These are phyloP conservation scores for Phialophora verrucosa DNA, from an alignment of 2,329 filamentous ascomycete species.

Conservation along the genomic window DNA sequence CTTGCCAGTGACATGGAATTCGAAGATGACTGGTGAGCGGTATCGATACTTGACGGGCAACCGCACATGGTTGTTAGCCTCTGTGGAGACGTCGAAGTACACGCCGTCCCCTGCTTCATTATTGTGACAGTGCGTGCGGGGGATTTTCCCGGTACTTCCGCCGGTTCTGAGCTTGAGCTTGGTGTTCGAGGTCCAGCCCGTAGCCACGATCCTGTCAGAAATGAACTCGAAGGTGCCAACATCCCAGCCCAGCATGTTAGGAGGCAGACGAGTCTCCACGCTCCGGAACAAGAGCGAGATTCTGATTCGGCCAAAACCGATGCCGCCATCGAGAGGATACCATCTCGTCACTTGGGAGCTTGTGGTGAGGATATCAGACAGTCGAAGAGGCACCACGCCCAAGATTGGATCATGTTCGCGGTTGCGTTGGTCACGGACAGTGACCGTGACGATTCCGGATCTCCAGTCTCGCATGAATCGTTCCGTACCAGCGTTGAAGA, in stretches of 20 bases:
- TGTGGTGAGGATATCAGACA: slow-evolving; percentile 86
- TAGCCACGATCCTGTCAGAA: slow-evolving; percentile 66
- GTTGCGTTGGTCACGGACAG: slow-evolving; percentile 85
- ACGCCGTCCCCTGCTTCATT: slow-evolving; percentile 64
- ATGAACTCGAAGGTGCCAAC: slow-evolving; percentile 92
- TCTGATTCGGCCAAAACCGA: slow-evolving; percentile 87
- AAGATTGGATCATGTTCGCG: slow-evolving; percentile 93
- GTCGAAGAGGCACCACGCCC: slow-evolving; percentile 84
- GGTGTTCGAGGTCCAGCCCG: slow-evolving; percentile 65
- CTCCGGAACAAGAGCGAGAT: slow-evolving; percentile 90
- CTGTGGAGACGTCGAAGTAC: slow-evolving; percentile 63
- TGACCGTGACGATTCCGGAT: slow-evolving; percentile 81
- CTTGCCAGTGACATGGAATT: slow-evolving; percentile 74
- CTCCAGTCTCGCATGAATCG: slow-evolving; percentile 93
- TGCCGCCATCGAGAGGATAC: slow-evolving; percentile 95
- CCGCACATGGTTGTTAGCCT: slow-evolving; percentile 64
- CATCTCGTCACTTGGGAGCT: slow-evolving; percentile 86
- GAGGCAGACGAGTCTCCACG: slow-evolving; percentile 84
- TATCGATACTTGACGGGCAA: slow-evolving; percentile 91
- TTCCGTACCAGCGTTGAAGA: slow-evolving; percentile 96
- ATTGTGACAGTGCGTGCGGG: slow-evolving; percentile 66
- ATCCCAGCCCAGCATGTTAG: slow-evolving; percentile 86
- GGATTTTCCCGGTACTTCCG: slow-evolving; percentile 75
- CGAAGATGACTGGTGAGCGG: slow-evolving; percentile 85
- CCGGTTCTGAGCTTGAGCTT: slow-evolving; percentile 83